Base-by-base conservation (phyloP, 208 protist genomes). In the Leishmania lainsoni region DNA sequence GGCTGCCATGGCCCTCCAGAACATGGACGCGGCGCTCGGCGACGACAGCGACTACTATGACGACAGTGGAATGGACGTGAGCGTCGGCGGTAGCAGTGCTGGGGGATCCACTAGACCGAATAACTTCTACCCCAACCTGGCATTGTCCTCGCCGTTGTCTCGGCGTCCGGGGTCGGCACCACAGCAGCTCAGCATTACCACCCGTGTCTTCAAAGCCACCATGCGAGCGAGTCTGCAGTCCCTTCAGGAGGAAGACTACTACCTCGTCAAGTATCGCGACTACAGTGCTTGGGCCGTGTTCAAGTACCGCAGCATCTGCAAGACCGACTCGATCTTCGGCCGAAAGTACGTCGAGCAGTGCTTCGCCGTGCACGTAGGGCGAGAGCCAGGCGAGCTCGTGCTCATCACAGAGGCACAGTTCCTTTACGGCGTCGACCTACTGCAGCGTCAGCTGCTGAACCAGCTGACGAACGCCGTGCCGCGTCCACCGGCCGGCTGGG, bases 331-430 rank as follows among this genome's bases (percentile, higher is more conserved):
- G 58, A 81, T 91, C 52, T 88, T 93, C 69, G 91, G 90, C 12
- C 86, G 89, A 32, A 91, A 87, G 72, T 96, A 96, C 77, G 86
- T 96, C 8, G 93, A 96, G 79, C 93, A 95, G 89, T 96, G 90
- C 84, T 94, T 96, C 75, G 91, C 87, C 65, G 91, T 96, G 54
- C 93, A 94, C 78, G 91, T 96, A 1, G 93, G 93, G 3, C 90
- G 90, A 48, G 89, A 95, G 83, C 89, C 93, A 0, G 93, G 93
- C 0, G 90, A 94, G 80, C 78, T 96, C 39, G 87, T 96, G 14
- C 91, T 90, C 49, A 92, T 96, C 70, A 95, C 93, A 1, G 91
- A 96, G 81, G 84, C 89, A 26, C 93, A 96, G 76, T 94, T 95
- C 52, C 80, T 95, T 22, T 95, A 93, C 78, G 93, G 90, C 26